phyloP scores from a whole-genome alignment of 2,329 filamentous ascomycete genomes.

The Nemania sp. region DNA sequence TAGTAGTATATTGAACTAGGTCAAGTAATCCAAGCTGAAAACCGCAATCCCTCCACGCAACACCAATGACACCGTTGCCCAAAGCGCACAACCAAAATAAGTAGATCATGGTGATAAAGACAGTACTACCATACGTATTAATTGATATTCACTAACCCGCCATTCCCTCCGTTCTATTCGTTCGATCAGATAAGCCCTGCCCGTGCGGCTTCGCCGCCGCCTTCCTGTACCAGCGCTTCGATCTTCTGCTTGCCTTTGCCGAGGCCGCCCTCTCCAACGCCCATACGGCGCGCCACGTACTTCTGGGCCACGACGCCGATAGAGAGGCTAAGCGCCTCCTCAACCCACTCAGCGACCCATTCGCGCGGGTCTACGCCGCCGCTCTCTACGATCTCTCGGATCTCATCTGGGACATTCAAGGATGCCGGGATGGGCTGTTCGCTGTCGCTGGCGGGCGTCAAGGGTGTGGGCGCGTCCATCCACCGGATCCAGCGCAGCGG shows the following conservation, averaged over 20 bases:
- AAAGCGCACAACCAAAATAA: no score
- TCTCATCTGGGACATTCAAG: conserved; percentile 73
- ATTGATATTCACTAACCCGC: background rate
- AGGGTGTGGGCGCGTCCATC: conserved; percentile 75
- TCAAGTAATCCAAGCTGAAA: conserved; percentile 17
- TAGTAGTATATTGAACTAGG: no score
- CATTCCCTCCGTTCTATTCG: background rate
- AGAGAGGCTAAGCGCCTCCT: conserved; percentile 77
- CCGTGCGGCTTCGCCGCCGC: conserved; percentile 61
- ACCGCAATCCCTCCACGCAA: conserved; percentile 1
- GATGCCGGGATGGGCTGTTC: conserved; percentile 36
- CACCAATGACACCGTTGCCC: no score
- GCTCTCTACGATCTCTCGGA: conserved; percentile 77
- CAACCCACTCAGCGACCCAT: conserved; percentile 97
- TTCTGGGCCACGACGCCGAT: conserved; percentile 89
- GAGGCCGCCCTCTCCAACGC: conserved; percentile 79
- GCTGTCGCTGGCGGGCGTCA: conserved; percentile 58
- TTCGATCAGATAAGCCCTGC: conserved; percentile 55
- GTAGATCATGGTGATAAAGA: background rate
- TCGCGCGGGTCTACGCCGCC: conserved; percentile 87
- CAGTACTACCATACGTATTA: background rate
- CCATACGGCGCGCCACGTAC: conserved; percentile 94
- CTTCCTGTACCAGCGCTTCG: conserved; percentile 59
- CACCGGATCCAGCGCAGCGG: conserved; percentile 87
- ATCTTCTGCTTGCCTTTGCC: conserved; percentile 64